A percentile compares a stretch with the other conserved stretches of the same genome.
phyloP scores from a whole-genome alignment of 257 asterid species.

The Eustoma russellianum region DNA sequence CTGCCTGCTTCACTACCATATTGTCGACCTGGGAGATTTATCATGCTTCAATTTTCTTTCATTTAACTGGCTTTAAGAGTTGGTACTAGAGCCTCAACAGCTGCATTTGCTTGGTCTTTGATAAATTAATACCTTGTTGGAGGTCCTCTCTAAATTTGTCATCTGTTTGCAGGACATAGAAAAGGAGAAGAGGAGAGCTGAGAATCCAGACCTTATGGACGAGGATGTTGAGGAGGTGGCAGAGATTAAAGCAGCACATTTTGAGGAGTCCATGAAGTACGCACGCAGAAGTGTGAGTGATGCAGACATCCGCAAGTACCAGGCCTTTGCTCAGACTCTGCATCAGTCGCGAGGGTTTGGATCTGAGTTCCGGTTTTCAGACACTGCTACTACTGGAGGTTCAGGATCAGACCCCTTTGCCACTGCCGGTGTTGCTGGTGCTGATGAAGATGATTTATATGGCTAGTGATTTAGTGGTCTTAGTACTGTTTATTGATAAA shows the following conservation, averaged over 20 bases:
- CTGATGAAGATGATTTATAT: conserved; percentile 54
- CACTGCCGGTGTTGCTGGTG: conserved; percentile 29
- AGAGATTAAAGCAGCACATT: conserved; percentile 53
- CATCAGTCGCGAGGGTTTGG: conserved; percentile 68
- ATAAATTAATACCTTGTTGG: too few species aligned
- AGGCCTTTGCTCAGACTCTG: conserved; percentile 55
- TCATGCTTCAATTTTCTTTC: neutral
- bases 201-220: conserved; percentile 43
- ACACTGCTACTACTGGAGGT: conserved; percentile 18
- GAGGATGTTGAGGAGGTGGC: conserved; percentile 49
- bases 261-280: conserved; percentile 64
- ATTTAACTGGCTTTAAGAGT: neutral
- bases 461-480: conserved; percentile 11
- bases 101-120: too few species aligned
- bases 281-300: conserved; percentile 63
- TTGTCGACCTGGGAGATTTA: neutral
- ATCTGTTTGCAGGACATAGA: conserved; percentile 38
- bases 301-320: conserved; percentile 68
- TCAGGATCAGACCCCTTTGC: conserved; percentile 42
- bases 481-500: too few species aligned
- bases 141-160: neutral
- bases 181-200: conserved; percentile 32
- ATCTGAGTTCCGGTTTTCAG: conserved; percentile 53
- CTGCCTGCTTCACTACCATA: neutral
- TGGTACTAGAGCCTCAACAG: too few species aligned